Evolutionary conservation across 192 early-diverging fungal genomes (phyloP).

Genomic region (Umbelopsis isabellina): DNA sequence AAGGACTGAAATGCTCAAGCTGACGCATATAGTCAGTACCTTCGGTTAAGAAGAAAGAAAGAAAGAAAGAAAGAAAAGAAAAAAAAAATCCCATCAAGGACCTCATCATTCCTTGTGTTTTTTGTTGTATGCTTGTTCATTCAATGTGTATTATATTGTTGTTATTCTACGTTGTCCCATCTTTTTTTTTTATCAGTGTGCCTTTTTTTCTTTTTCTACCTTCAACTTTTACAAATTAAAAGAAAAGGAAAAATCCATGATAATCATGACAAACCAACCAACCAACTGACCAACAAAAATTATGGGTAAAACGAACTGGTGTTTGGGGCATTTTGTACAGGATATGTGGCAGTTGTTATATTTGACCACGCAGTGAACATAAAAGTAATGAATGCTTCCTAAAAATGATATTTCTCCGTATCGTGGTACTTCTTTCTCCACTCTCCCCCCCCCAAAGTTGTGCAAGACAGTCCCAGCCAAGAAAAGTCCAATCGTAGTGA

Average conservation of each 20-base stretch:
- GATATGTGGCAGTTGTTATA: too few species aligned
- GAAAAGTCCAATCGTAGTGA: not conserved
- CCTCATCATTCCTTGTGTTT: too few species aligned
- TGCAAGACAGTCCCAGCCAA: constrained; percentile 11
- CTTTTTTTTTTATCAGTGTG: not conserved
- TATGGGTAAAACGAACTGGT: too few species aligned
- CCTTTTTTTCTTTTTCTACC: not conserved
- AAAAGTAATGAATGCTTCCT: not conserved
- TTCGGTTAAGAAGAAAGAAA: constrained; percentile 28
- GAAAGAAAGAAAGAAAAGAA: too few species aligned
- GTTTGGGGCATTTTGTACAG: too few species aligned
- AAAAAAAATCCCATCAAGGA: too few species aligned
- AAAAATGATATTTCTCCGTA: constrained; percentile 13
- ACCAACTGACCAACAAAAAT: too few species aligned
- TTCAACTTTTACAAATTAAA: too few species aligned
- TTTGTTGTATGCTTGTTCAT: not conserved
- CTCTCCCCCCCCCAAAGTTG: not conserved
- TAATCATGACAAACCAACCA: too few species aligned
- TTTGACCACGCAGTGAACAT: too few species aligned
- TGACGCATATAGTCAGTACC: constrained; percentile 39
- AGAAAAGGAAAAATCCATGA: too few species aligned
- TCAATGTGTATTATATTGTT: not conserved
- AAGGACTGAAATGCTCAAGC: constrained; percentile 26
- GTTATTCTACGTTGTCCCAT: not conserved
- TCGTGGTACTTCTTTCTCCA: not conserved